phyloP scores from a whole-genome alignment of 305 asterid genomes.

The Fraxinus angustifolia region DNA sequence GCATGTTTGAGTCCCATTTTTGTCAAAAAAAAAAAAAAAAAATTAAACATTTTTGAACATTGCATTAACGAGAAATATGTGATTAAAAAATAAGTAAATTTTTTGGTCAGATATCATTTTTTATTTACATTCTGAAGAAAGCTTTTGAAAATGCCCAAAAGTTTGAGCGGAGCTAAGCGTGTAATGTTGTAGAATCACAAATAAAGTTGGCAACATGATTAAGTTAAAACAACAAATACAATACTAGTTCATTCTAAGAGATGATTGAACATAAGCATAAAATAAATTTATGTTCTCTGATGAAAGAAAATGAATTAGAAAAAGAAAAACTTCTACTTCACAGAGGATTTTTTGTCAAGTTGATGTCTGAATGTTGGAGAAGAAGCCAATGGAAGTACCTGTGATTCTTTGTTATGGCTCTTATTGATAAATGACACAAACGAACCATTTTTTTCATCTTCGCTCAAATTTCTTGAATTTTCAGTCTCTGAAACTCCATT shows the following conservation, averaged over 20 bases:
- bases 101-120: neutral
- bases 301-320: neutral
- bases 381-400: constrained; percentile 45
- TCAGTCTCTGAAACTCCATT: neutral
- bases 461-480: neutral
- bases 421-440: constrained; percentile 21
- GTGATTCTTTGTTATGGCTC: constrained; percentile 31
- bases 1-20: too few species aligned
- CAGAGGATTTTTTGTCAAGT: constrained; percentile 12
- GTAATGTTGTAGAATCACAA: too few species aligned
- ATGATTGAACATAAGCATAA: neutral
- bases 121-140: neutral
- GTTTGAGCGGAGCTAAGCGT: neutral
- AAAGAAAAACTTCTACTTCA: constrained; percentile 3
- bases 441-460: constrained; percentile 24
- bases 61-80: too few species aligned
- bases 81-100: neutral
- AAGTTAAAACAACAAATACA: too few species aligned
- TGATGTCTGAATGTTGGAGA: constrained; percentile 27
- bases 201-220: too few species aligned
- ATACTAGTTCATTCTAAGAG: neutral
- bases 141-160: neutral
- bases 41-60: too few species aligned
- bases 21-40: too few species aligned
- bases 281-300: neutral